Conservation (phyloP, 306 rosid species). For the Pyrus bretschneideri region DNA sequence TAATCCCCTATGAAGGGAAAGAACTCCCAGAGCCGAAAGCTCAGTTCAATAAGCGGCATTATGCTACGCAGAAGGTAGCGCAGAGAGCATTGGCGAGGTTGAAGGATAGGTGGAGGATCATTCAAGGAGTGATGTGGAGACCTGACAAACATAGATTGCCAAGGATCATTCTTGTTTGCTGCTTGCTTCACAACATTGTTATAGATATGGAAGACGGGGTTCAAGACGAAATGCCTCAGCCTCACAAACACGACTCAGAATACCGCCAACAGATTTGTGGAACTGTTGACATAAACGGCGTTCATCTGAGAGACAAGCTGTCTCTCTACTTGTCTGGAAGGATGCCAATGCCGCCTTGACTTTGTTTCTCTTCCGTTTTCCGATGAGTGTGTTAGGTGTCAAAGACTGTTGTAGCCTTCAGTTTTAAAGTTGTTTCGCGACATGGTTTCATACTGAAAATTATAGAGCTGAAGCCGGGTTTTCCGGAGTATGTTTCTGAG, state of each 20-base stretch:
- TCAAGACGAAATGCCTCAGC: constrained; percentile 40
- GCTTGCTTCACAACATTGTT: constrained; percentile 83
- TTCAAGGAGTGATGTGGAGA: constrained; percentile 90
- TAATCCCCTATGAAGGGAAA: constrained; percentile 74
- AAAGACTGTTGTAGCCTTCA: constrained; percentile 19
- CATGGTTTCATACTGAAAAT: background rate
- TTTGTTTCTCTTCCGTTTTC: constrained; percentile 2
- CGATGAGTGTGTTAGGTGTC: background rate
- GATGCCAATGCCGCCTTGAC: constrained; percentile 33
- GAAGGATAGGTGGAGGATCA: constrained; percentile 86
- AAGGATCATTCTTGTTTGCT: constrained; percentile 80
- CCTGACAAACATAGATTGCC: constrained; percentile 89
- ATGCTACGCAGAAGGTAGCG: constrained; percentile 57
- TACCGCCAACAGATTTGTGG: constrained; percentile 67
- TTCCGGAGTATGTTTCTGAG: background rate
- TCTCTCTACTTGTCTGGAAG: constrained; percentile 47
- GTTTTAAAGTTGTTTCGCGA: background rate
- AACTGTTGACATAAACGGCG: constrained; percentile 51
- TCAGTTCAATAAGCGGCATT: constrained; percentile 57
- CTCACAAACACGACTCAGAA: constrained; percentile 59
- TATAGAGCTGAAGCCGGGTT: constrained; percentile 4
- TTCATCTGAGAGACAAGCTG: constrained; percentile 51
- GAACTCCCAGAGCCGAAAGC: constrained; percentile 43
- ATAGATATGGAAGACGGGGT: constrained; percentile 63
- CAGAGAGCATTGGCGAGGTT: constrained; percentile 65